These are phyloP conservation scores for Penicillium ucsense DNA, from an alignment of 495 filamentous ascomycete genomes.

Conservation along the genomic window DNA sequence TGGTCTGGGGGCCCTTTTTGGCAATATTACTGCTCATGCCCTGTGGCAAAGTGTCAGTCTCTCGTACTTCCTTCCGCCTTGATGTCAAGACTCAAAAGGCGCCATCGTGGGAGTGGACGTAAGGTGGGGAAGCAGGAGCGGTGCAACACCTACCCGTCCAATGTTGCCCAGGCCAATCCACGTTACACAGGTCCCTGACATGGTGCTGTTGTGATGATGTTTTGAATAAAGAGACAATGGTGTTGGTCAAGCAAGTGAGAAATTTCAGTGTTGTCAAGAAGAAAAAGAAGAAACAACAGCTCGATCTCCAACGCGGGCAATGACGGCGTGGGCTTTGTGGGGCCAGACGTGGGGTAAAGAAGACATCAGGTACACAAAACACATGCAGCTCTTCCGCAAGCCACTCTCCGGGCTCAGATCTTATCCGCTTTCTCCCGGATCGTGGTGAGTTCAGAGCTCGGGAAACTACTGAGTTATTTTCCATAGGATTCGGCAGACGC, in stretches of 20 bases:
- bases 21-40: conserved; percentile 82
- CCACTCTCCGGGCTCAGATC: conserved; percentile 4
- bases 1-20: conserved; percentile 59
- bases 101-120: too few relatives aligned
- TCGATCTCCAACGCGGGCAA: too few relatives aligned
- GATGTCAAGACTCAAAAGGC: not conserved
- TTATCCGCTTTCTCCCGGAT: conserved; percentile 10
- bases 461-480: too few relatives aligned
- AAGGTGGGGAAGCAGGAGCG: too few relatives aligned
- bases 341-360: conserved; percentile 10
- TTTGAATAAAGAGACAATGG: not conserved
- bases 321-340: conserved; percentile 10
- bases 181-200: conserved; percentile 29
- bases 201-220: conserved; percentile 2
- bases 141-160: conserved; percentile 54
- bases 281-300: too few relatives aligned
- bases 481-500: too few relatives aligned
- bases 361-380: not conserved
- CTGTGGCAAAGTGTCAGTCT: conserved; percentile 28
- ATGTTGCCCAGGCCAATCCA: conserved; percentile 92
- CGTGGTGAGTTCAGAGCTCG: not conserved
- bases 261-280: too few relatives aligned
- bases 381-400: too few relatives aligned
- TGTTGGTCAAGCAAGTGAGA: too few relatives aligned
- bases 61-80: not conserved